These are phyloP conservation scores for Podaxis pistillaris DNA, from an alignment of 768 basidiomycete genomes.

Conservation along the genomic window DNA sequence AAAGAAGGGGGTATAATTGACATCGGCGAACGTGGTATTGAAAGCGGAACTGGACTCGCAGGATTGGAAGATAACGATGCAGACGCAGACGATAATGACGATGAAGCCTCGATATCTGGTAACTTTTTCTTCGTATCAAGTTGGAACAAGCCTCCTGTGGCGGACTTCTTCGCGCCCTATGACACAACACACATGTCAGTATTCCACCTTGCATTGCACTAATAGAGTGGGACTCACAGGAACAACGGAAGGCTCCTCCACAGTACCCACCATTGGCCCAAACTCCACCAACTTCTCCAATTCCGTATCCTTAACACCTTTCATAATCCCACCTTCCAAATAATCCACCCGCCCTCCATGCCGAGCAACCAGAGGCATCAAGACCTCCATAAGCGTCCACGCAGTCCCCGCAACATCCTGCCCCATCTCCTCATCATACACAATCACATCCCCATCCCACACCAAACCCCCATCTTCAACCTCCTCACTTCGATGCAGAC, in stretches of 20 bases:
- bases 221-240: neutral
- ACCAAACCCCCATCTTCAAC: constrained; percentile 18
- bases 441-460: constrained; percentile 79
- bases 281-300: constrained; percentile 52
- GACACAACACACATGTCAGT: neutral
- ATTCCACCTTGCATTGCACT: neutral
- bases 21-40: constrained; percentile 45
- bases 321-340: constrained; percentile 69
- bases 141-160: constrained; percentile 54
- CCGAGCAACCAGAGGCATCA: constrained; percentile 51
- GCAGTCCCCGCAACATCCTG: constrained; percentile 53
- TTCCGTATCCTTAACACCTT: constrained; percentile 55
- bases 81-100: constrained; percentile 31
- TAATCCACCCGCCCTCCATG: constrained; percentile 57
- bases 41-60: constrained; percentile 18
- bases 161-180: constrained; percentile 11
- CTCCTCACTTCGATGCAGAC: constrained; percentile 25
- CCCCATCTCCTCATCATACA: constrained; percentile 79
- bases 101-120: constrained; percentile 57
- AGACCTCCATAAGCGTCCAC: constrained; percentile 68
- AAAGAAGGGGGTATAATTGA: constrained; percentile 55
- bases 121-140: constrained; percentile 60
- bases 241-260: constrained; percentile 25
- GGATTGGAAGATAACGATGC: constrained; percentile 21
- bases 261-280: constrained; percentile 22